Base-by-base conservation (phyloP, 2,329 filamentous ascomycete species). In the Calonectria multiphialidica region DNA sequence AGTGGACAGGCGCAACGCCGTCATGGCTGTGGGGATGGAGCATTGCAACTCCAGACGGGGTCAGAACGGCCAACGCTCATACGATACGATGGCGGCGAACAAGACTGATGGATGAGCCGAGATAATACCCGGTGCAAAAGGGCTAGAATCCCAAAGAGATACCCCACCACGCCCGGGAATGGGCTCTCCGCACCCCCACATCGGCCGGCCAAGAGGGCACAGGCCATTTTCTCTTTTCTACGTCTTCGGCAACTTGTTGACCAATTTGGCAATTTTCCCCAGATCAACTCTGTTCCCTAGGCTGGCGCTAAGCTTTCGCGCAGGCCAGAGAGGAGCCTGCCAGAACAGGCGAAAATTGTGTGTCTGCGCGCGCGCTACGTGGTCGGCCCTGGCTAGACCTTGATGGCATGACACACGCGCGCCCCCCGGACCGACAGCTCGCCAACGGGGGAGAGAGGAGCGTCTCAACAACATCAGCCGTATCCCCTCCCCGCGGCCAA, bases 131-230 rank as follows among this genome's bases (percentile, higher is more conserved):
- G 53, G 73, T 64, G 71, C 35, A 21, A 65, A 47, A 71, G 45
- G 50, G 42, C 50, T 42, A 78, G 71, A 74, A 73, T 75, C 73
- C 64, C 28, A 30, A 74, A 68, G 66, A 57, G 68, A 72, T 78
- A 77, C 77, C 77, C 77, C 77, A 79, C 77, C 79, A 30, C 70
- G 49, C 57, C 72, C 71, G 55, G 71, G 68, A 72, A 74, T 49
- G 63, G 69, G 12, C 72, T 76, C 77, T 78, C 77, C 77, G 77
- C 77, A 79, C 77, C 72, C 72, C 75, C 76, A 77, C 74, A 72
- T 64, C 67, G 66, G 49, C 74, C 62, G 62, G 45, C 35, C 59
- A 49, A 63, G 66, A 55, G 61, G 66, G 45, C 50, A 49, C 50
- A 49, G 64, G 66, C 53, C 68, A 44, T 65, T 64, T 77, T 70